Percentiles rank a stretch among this genome's conserved stretches.
Conservation (phyloP, 257 asterid species). For the Nyctanthes arbortristis region DNA sequence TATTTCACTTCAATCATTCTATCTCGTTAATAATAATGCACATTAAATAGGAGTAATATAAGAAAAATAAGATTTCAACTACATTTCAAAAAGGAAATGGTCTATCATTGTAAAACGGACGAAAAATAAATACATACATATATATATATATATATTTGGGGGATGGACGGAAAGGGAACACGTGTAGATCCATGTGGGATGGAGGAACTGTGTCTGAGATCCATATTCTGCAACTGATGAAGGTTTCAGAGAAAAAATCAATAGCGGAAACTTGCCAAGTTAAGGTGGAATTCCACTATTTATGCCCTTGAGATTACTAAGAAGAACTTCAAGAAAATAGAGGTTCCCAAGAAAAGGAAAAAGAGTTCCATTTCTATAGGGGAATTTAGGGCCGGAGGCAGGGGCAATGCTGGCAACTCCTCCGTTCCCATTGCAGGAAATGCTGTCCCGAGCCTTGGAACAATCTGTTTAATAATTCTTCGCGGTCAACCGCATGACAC, state of each 20-base stretch:
- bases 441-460: constrained; percentile 64
- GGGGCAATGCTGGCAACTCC: constrained; percentile 53
- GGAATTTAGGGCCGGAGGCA: no score
- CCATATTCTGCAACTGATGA: constrained; percentile 26
- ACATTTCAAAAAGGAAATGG: no score
- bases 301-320: constrained; percentile 49
- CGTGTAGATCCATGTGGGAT: no score
- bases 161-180: no score
- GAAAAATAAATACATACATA: no score
- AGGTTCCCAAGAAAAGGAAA: constrained; percentile 65
- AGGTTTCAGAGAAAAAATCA: constrained; percentile 40
- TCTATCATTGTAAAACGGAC: no score
- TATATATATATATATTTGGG: no score
- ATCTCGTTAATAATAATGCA: no score
- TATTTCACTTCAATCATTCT: no score
- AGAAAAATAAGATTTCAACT: no score
- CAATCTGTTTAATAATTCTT: constrained; percentile 62
- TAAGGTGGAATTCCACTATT: constrained; percentile 50
- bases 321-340: constrained; percentile 48
- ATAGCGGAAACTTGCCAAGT: constrained; percentile 40
- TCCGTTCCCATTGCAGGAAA: constrained; percentile 46
- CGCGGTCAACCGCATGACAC: constrained; percentile 50
- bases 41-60: no score
- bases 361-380: constrained; percentile 49
- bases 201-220: constrained; percentile 43